Evolutionary conservation across 164 flowering plant genomes (phyloP).

Genomic region (Magnolia officinalis): DNA sequence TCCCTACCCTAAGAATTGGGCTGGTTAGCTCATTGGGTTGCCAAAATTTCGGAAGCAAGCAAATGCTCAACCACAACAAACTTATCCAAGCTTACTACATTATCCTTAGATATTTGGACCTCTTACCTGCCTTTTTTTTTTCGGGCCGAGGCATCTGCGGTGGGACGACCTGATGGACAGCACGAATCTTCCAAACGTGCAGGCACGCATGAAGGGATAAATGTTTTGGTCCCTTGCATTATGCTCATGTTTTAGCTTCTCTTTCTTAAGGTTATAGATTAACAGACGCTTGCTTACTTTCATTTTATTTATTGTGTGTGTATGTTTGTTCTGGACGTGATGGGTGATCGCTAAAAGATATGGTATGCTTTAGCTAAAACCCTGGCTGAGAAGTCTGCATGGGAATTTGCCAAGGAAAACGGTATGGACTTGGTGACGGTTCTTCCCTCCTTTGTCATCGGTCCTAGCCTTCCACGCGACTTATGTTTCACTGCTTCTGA

Average conservation of each 20-base stretch:
- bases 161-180: too few relatives aligned
- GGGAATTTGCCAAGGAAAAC: constrained; percentile 69
- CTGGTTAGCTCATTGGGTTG: too few relatives aligned
- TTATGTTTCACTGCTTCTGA: constrained; percentile 69
- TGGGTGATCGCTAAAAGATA: constrained; percentile 25
- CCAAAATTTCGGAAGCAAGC: too few relatives aligned
- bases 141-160: too few relatives aligned
- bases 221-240: neutral
- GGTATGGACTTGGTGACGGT: constrained; percentile 66
- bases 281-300: too few relatives aligned
- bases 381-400: constrained; percentile 81
- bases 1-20: too few relatives aligned
- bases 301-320: neutral
- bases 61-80: too few relatives aligned
- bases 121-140: too few relatives aligned
- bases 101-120: too few relatives aligned
- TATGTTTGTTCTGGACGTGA: neutral
- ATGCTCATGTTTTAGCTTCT: neutral
- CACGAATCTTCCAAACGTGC: too few relatives aligned
- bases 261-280: neutral
- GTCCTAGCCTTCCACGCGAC: constrained; percentile 68
- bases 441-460: constrained; percentile 74
- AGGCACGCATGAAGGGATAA: neutral
- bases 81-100: too few relatives aligned
- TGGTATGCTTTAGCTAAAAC: constrained; percentile 86